Evolutionary conservation across 2,329 filamentous ascomycete genomes (phyloP).

Genomic region (Xylaria sp.): DNA sequence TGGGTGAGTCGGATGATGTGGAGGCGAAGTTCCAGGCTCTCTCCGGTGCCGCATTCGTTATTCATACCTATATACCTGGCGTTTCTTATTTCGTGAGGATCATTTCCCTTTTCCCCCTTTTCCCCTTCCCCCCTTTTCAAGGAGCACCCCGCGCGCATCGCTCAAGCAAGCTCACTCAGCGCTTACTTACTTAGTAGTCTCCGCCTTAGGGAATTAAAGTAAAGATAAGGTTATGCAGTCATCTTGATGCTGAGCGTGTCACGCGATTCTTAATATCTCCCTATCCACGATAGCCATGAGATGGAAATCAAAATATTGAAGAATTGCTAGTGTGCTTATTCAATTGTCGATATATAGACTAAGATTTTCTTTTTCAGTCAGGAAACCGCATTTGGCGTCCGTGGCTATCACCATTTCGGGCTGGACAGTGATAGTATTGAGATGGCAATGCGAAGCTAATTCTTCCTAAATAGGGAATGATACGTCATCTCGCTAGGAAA

Average conservation of each 20-base stretch:
- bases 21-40: not conserved
- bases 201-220: not conserved
- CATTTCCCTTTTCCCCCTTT: not conserved
- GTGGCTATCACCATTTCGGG: conserved; percentile 5
- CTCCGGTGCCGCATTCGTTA: not conserved
- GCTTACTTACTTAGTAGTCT: not conserved
- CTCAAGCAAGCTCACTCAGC: not conserved
- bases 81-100: not conserved
- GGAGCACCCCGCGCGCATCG: not conserved
- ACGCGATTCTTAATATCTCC: not conserved
- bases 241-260: not conserved
- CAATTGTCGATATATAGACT: not conserved
- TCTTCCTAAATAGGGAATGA: not conserved
- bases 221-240: conserved; percentile 19
- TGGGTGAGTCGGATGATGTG: conserved; percentile 4
- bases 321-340: not conserved
- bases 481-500: not conserved
- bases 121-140: too few species aligned
- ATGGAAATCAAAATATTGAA: not conserved
- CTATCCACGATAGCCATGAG: not conserved
- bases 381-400: not conserved
- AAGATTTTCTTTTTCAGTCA: not conserved
- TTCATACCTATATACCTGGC: not conserved
- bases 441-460: not conserved
- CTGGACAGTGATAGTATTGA: not conserved